These are phyloP conservation scores for Coemansia sp. DNA, from an alignment of 192 early-diverging fungal species.

Conservation along the genomic window DNA sequence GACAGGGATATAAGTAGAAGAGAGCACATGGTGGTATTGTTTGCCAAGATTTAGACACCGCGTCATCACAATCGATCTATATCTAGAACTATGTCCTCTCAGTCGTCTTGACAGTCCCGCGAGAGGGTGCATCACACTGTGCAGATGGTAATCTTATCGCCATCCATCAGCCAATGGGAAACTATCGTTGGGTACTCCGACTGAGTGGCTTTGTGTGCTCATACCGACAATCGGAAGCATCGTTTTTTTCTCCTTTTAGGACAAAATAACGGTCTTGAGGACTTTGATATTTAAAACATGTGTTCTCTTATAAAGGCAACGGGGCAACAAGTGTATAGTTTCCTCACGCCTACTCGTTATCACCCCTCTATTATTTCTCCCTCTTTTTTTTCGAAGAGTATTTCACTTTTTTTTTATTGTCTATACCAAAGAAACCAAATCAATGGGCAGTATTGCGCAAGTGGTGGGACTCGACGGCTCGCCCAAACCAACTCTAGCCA, in stretches of 20 bases:
- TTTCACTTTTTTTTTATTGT: background rate
- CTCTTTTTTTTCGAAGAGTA: background rate
- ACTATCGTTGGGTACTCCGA: background rate
- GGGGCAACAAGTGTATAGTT: background rate
- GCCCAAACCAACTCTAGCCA: background rate
- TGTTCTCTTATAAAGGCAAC: too few species aligned
- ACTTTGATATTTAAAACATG: too few species aligned
- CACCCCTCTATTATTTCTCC: background rate
- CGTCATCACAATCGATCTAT: background rate
- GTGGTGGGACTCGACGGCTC: background rate
- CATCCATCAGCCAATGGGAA: background rate
- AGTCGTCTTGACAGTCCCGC: background rate
- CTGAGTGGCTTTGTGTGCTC: background rate
- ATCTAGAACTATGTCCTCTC: background rate
- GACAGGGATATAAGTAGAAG: too few species aligned
- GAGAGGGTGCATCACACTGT: background rate
- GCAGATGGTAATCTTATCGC: slow-evolving; percentile 1
- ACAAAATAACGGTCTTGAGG: background rate
- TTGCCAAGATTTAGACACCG: background rate
- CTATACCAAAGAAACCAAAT: background rate
- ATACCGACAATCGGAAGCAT: background rate
- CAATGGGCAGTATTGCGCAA: background rate
- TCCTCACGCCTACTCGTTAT: background rate
- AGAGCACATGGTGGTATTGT: background rate
- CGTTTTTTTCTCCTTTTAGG: background rate